These are phyloP conservation scores for Metschnikowia santaceciliae DNA, from an alignment of 805 yeast genomes.

Conservation along the genomic window DNA sequence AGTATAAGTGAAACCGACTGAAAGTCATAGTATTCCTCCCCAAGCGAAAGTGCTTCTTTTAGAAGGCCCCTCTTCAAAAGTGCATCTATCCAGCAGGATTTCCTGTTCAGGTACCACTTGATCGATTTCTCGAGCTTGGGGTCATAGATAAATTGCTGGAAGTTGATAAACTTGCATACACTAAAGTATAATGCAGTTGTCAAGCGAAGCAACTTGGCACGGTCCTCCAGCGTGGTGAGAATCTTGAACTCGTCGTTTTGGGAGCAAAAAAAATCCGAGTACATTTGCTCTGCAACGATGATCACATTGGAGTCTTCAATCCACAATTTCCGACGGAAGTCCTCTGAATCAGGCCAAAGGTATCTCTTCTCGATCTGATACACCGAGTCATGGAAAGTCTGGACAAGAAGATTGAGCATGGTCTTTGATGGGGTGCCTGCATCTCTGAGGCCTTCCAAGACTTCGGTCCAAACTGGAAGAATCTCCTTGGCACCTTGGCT, in stretches of 20 bases:
- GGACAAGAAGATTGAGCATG: slow-evolving; percentile 23
- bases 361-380: slow-evolving; percentile 39
- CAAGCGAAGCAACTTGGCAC: slow-evolving; percentile 22
- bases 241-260: slow-evolving; percentile 4
- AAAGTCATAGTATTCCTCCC: slow-evolving; percentile 65
- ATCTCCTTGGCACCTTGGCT: slow-evolving; percentile 22
- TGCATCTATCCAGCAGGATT: slow-evolving; percentile 54
- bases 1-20: slow-evolving; percentile 54
- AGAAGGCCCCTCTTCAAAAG: slow-evolving; percentile 49
- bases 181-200: slow-evolving; percentile 34
- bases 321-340: slow-evolving; percentile 42
- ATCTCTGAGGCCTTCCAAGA: slow-evolving; percentile 20
- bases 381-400: slow-evolving; percentile 30
- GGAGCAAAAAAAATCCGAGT: slow-evolving; percentile 22
- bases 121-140: slow-evolving; percentile 26
- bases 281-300: slow-evolving; percentile 38
- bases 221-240: slow-evolving; percentile 15
- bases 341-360: slow-evolving; percentile 25
- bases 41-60: slow-evolving; percentile 53
- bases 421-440: slow-evolving; percentile 15
- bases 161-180: slow-evolving; percentile 32
- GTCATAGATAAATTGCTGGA: slow-evolving; percentile 27
- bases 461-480: slow-evolving; percentile 26
- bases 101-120: slow-evolving; percentile 31
- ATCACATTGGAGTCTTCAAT: slow-evolving; percentile 41